Percentiles rank a stretch among this genome's conserved stretches.
Evolutionary conservation across 306 rosid genomes (phyloP).

Genomic region (Rubus parviflorus): DNA sequence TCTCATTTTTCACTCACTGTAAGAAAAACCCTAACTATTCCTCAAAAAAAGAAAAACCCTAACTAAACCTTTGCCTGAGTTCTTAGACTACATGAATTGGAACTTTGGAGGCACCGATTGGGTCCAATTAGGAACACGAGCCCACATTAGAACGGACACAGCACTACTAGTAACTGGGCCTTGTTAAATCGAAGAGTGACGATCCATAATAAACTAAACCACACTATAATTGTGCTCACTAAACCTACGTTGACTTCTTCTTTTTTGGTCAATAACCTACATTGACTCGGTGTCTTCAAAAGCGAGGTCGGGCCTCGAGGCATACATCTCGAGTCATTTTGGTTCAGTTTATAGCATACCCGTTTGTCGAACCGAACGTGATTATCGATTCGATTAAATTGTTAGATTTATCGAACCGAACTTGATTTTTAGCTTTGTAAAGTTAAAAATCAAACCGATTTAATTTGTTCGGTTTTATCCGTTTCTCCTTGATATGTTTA

Average conservation of each 20-base stretch:
- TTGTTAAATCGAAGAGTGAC: background rate
- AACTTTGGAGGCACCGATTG: background rate
- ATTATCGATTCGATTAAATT: too few species aligned
- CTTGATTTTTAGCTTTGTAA: too few species aligned
- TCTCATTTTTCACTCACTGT: conserved; percentile 21
- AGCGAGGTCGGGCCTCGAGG: too few species aligned
- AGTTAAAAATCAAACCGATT: background rate
- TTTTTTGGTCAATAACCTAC: too few species aligned
- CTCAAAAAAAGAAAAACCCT: conserved; percentile 1
- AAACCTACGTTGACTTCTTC: too few species aligned
- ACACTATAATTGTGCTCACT: too few species aligned
- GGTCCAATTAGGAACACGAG: background rate
- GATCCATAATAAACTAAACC: too few species aligned
- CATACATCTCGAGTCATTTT: too few species aligned
- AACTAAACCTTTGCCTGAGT: conserved; percentile 10
- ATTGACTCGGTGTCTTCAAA: too few species aligned
- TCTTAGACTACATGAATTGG: background rate
- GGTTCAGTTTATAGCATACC: too few species aligned
- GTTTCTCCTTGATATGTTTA: background rate
- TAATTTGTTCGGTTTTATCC: background rate
- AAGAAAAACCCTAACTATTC: conserved; percentile 1
- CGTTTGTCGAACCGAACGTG: too few species aligned
- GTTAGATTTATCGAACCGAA: background rate
- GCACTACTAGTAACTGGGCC: background rate
- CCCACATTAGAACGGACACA: background rate